phyloP scores from a whole-genome alignment of 106 monocot genomes.

The Dioscorea alata region DNA sequence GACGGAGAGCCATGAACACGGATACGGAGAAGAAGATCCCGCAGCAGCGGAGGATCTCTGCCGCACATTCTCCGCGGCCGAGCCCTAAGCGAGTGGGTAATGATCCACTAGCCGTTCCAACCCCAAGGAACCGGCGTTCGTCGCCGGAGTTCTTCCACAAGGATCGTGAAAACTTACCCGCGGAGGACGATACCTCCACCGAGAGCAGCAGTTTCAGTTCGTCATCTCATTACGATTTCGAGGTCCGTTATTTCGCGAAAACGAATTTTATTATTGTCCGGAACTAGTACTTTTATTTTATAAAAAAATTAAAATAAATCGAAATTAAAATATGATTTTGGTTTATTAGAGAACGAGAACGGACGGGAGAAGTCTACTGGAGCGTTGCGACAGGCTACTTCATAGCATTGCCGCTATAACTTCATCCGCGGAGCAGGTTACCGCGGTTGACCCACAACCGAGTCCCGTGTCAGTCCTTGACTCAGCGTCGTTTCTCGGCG shows the following conservation, averaged over 20 bases:
- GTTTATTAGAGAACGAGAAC: neutral
- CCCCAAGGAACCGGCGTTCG: slow-evolving; percentile 25
- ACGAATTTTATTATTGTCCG: too few species aligned
- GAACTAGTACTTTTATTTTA: too few species aligned
- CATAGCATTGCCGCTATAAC: slow-evolving; percentile 77
- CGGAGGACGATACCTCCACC: slow-evolving; percentile 42
- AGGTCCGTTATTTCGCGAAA: slow-evolving; percentile 42
- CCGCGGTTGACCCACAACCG: slow-evolving; percentile 61
- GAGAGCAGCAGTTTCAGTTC: slow-evolving; percentile 40
- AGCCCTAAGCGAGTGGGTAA: slow-evolving; percentile 9
- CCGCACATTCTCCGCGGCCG: slow-evolving; percentile 28
- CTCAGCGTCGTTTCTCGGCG: slow-evolving; percentile 33
- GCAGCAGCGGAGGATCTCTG: slow-evolving; percentile 17
- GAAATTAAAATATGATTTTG: neutral
- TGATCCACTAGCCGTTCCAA: slow-evolving; percentile 16
- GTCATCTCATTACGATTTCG: slow-evolving; percentile 43
- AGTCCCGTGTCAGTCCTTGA: slow-evolving; percentile 96
- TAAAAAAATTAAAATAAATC: neutral
- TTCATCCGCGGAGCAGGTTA: slow-evolving; percentile 30
- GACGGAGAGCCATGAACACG: slow-evolving; percentile 15
- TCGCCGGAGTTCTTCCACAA: slow-evolving; percentile 1
- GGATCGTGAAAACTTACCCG: slow-evolving; percentile 4
- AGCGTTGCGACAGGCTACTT: slow-evolving; percentile 85
- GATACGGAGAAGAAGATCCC: slow-evolving; percentile 5
- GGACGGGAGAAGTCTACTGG: slow-evolving; percentile 47